Base-by-base conservation (phyloP, 208 protist genomes). In the Histomonas meleagridis region DNA sequence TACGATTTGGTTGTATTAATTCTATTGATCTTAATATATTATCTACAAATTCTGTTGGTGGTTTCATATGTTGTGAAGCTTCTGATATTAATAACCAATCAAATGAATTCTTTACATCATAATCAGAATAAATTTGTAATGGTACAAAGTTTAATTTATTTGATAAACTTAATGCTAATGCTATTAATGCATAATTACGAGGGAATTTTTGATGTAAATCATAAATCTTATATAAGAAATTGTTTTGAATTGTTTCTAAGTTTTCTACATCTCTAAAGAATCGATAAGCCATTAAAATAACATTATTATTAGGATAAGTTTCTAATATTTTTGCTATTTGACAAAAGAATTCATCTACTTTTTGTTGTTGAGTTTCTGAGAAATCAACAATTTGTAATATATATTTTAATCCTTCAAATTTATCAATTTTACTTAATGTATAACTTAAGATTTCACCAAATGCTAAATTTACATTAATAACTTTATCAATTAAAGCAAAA, bases 351-450 rank as follows among this genome's bases (percentile, higher is more conserved):
- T 46, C 2, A 51, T 32, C 46, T 1, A 86, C 46, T 43, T 86
- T 46, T 38, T 86, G 76, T n/a, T 43, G 5, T 38, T 86, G 40
- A 38, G 5, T 55, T n/a, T 26, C 18, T 55, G 76, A 18, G 7
- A 48, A n/a, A n/a, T n/a, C n/a, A n/a, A n/a, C n/a, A 43, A 86
- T 86, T 55, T 32, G 32, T n/a, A 86, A 51, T 26, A 86, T 86
- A 18, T 18, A 26, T 38, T 7, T 32, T 18, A 86, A 55, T n/a
- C 76, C 76, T 51, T 86, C 76, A 38, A 86, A 86, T 16, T 46
- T 10, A 14, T 51, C n/a, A 10, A 86, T 86, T 55, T 55, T 51
- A 18, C 16, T 5, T 16, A 86, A 21, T 38, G 18, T 49, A 55
- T 38, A 55, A 32, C 46, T 23, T 38, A 86, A 51, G 9, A 86